Base-by-base conservation (phyloP, 768 basidiomycete species). In the Calocybe indica region DNA sequence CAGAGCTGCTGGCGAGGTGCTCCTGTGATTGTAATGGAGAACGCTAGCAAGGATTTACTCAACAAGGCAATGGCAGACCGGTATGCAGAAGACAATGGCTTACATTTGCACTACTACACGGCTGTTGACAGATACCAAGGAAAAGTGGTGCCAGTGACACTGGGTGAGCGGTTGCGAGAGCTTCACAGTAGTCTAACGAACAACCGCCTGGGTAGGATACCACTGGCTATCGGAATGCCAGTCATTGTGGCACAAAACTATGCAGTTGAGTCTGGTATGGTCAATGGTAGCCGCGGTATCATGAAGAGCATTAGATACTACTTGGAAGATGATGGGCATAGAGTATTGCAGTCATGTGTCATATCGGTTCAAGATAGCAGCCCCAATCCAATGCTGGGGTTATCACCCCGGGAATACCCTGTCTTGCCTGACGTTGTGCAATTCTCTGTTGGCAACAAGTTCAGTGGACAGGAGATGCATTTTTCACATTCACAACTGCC, bases 161-260 rank as follows among this genome's bases (percentile, higher is more conserved):
- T 61, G 2, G 8, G 33, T 31, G 1, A 50, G 3, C 46, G 57
- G 33, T 31, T 67, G 2, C 5, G 34, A 1, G 42, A 5, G 0
- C 1, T 67, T 4, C 47, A 57, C 47, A 64, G 65, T 0, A 65
- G 65, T 1, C 22, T 45, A 8, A 69, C 65, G 7, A 53, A 58
- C 1, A 63, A 67, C 9, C 41, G 62, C 0, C 53, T 70, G 0
- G 63, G 66, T 1, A 48, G 52, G 7, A 43, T 73, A 1, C 72
- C 69, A 0, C 40, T 75, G 0, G 64, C 62, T 0, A 55, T 64
- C 5, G 71, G 70, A 0, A 72, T 74, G 69, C 69, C 68, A 0
- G 65, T 74, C 0, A 58, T 72, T 41, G 49, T 74, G 0, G 46
- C 56, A 0, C 58, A 65, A n/a, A 74, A 72, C 42, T 70, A 59